These are phyloP conservation scores for Phoma sp. DNA, from an alignment of 2,329 filamentous ascomycete genomes.

Conservation along the genomic window DNA sequence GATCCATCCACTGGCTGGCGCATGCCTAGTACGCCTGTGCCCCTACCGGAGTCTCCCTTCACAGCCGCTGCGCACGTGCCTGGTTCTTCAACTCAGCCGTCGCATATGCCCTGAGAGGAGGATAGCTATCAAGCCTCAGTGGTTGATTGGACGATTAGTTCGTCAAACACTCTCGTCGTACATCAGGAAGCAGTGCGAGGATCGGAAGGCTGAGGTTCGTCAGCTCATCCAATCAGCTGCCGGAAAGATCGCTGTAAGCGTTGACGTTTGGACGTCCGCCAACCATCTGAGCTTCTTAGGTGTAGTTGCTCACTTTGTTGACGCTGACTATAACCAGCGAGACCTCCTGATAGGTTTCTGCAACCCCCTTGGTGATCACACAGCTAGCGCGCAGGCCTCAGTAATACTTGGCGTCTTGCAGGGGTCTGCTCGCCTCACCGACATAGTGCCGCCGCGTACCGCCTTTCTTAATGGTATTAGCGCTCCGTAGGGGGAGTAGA, in stretches of 20 bases:
- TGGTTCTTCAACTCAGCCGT: not conserved
- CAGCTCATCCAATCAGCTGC: not conserved
- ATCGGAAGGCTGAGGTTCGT: not conserved
- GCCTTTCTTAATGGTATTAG: no score
- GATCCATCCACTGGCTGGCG: not conserved
- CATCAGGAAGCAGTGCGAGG: not conserved
- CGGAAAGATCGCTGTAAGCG: not conserved
- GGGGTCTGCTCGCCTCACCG: no score
- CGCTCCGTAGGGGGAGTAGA: no score
- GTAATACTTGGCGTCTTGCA: no score
- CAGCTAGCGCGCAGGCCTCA: no score
- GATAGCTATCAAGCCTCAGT: not conserved
- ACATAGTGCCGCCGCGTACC: no score
- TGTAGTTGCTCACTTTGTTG: no score
- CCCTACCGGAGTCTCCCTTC: not conserved
- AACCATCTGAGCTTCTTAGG: no score
- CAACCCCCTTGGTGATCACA: no score
- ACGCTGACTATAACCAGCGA: no score
- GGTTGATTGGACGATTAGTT: not conserved
- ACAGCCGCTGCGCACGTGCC: not conserved
- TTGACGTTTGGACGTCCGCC: not conserved
- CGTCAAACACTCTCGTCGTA: not conserved
- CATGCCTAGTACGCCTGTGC: not conserved
- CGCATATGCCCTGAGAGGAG: not conserved
- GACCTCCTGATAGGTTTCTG: no score